These are phyloP conservation scores for Diaporthe vexans DNA, from an alignment of 2,329 filamentous ascomycete genomes.

Conservation along the genomic window DNA sequence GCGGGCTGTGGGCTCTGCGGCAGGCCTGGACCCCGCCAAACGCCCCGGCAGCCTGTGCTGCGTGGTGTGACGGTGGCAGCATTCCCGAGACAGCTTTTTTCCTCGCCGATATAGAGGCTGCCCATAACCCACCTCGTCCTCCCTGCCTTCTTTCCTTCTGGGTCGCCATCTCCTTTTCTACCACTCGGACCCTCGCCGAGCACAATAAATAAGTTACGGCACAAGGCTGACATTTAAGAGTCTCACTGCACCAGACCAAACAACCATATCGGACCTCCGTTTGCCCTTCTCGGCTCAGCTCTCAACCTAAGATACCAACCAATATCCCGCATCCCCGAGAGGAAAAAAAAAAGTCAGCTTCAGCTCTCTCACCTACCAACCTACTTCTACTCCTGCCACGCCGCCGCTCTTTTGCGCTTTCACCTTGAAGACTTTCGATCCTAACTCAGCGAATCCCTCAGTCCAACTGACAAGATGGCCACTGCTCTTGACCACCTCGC, in stretches of 20 bases:
- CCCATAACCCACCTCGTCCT: slow-evolving; percentile 40
- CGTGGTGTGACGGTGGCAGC: slow-evolving; percentile 38
- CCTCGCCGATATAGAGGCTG: slow-evolving; percentile 39
- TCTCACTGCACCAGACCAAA: slow-evolving; percentile 27
- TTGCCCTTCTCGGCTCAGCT: not conserved
- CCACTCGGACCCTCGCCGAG: slow-evolving; percentile 39
- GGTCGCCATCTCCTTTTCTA: slow-evolving; percentile 34
- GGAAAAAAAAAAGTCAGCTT: not conserved
- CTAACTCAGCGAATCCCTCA: slow-evolving; percentile 1
- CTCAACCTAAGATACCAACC: not conserved
- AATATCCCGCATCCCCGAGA: slow-evolving; percentile 21
- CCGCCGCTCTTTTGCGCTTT: not conserved
- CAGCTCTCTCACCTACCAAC: not conserved
- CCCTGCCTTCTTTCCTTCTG: slow-evolving; percentile 21
- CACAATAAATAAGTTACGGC: slow-evolving; percentile 1
- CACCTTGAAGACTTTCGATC: not conserved
- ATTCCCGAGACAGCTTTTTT: slow-evolving; percentile 41
- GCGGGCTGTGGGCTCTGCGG: slow-evolving; percentile 6
- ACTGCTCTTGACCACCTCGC: slow-evolving; percentile 89
- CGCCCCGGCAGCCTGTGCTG: slow-evolving; percentile 16
- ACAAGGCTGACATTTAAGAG: slow-evolving; percentile 32
- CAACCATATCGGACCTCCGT: slow-evolving; percentile 25
- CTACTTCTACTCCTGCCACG: not conserved
- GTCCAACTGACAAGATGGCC: slow-evolving; percentile 59
- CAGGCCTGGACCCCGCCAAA: slow-evolving; percentile 32